Evolutionary conservation across 2,329 filamentous ascomycete genomes (phyloP).

Genomic region (Tolypocladium ophioglossoides): DNA sequence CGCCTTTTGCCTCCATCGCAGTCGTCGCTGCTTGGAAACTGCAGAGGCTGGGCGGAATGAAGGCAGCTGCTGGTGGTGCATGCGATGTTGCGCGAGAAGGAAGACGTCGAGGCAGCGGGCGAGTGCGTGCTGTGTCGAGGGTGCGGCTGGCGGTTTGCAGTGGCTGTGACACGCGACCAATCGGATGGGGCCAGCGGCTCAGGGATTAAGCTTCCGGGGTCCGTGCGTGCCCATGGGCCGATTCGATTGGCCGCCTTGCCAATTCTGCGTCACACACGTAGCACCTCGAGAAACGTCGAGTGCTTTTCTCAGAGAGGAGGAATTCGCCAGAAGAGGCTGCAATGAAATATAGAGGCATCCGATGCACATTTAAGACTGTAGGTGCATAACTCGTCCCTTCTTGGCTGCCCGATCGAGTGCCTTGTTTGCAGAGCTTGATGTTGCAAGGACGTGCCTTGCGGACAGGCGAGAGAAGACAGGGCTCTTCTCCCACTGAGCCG

Average conservation of each 20-base stretch:
- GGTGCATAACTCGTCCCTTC: neutral
- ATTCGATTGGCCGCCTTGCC: neutral
- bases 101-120: neutral
- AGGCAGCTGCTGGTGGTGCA: neutral
- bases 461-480: neutral
- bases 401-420: neutral
- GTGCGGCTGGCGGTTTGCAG: neutral
- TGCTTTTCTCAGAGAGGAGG: neutral
- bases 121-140: neutral
- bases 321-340: neutral
- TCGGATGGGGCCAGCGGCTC: neutral
- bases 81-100: neutral
- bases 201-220: neutral
- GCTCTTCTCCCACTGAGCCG: neutral
- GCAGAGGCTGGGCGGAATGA: neutral
- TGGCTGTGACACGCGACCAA: neutral
- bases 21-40: neutral
- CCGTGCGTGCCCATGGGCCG: neutral
- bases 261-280: neutral
- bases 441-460: neutral
- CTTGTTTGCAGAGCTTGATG: neutral
- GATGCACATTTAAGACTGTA: neutral
- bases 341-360: neutral
- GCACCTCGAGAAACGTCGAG: neutral
- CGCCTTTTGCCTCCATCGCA: neutral